These are phyloP conservation scores for Cucurbita moschata DNA, from an alignment of 306 rosid genomes.

Conservation along the genomic window DNA sequence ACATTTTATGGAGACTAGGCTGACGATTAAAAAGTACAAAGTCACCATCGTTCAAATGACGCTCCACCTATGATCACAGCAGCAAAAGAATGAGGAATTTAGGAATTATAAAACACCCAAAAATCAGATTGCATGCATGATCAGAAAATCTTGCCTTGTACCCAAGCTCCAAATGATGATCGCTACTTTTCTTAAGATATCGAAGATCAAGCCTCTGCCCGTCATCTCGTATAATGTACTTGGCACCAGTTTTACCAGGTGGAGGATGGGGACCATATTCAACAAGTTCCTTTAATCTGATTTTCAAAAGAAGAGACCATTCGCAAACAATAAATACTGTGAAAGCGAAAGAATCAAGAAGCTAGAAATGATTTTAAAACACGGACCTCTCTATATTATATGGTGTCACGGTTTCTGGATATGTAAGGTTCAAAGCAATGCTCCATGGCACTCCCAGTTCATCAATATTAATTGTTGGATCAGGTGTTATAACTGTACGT, in stretches of 20 bases:
- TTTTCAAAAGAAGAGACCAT: background rate
- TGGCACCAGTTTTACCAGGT: constrained; percentile 99
- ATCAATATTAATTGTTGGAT: constrained; percentile 89
- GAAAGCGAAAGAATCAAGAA: background rate
- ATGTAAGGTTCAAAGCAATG: constrained; percentile 87
- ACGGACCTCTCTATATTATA: constrained; percentile 82
- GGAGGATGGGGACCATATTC: constrained; percentile 99
- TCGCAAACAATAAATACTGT: background rate
- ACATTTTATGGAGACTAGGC: constrained; percentile 99
- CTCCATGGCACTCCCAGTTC: constrained; percentile 98
- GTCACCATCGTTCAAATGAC: constrained; percentile 95
- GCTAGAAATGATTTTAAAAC: background rate
- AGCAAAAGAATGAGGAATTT: constrained; percentile 8
- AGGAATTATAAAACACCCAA: background rate
- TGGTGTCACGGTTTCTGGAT: constrained; percentile 98
- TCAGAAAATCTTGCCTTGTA: constrained; percentile 45
- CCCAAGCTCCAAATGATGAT: constrained; percentile 99
- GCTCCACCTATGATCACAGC: constrained; percentile 71
- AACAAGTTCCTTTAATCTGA: constrained; percentile 91
- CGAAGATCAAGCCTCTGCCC: constrained; percentile 99
- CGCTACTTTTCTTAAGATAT: constrained; percentile 90
- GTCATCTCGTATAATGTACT: constrained; percentile 93
- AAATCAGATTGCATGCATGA: background rate
- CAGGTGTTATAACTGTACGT: constrained; percentile 94
- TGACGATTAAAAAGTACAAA: constrained; percentile 95